Evolutionary conservation across 2,329 filamentous ascomycete genomes (phyloP).

Genomic region (Penicillium sclerotiorum): DNA sequence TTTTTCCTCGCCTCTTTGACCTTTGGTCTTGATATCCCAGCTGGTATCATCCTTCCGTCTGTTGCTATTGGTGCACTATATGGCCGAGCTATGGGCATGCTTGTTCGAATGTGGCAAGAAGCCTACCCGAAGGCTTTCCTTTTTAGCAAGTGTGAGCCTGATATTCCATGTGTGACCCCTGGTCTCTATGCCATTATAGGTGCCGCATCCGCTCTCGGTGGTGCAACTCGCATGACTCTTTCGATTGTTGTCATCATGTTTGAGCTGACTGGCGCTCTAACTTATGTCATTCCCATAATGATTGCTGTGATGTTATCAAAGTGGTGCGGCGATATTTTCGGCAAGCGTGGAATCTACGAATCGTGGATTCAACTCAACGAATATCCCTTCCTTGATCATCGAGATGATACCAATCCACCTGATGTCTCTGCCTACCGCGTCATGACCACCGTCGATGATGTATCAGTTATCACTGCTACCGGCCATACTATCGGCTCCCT

Average conservation of each 20-base stretch:
- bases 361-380: constrained; percentile 96
- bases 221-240: constrained; percentile 93
- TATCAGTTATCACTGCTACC: constrained; percentile 82
- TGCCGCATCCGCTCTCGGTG: constrained; percentile 88
- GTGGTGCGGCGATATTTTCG: constrained; percentile 96
- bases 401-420: constrained; percentile 74
- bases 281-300: constrained; percentile 98
- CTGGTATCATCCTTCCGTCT: constrained; percentile 92
- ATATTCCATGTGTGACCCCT: constrained; percentile 84
- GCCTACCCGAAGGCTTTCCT: constrained; percentile 75
- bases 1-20: constrained; percentile 85
- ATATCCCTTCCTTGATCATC: constrained; percentile 93
- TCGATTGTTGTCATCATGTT: constrained; percentile 99
- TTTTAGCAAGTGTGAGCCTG: constrained; percentile 80
- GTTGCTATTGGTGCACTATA: constrained; percentile 93
- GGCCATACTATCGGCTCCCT: constrained; percentile 84
- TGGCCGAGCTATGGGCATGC: constrained; percentile 84
- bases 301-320: constrained; percentile 97
- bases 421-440: constrained; percentile 84
- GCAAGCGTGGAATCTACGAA: constrained; percentile 92
- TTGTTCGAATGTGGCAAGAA: constrained; percentile 84
- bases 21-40: constrained; percentile 91
- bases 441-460: constrained; percentile 90
- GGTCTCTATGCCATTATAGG: constrained; percentile 97
- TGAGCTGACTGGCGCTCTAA: constrained; percentile 92